A percentile compares a stretch with the other conserved stretches of the same genome.
Evolutionary conservation across 2,329 filamentous ascomycete species (phyloP).

Genomic region (Acarospora socialis): DNA sequence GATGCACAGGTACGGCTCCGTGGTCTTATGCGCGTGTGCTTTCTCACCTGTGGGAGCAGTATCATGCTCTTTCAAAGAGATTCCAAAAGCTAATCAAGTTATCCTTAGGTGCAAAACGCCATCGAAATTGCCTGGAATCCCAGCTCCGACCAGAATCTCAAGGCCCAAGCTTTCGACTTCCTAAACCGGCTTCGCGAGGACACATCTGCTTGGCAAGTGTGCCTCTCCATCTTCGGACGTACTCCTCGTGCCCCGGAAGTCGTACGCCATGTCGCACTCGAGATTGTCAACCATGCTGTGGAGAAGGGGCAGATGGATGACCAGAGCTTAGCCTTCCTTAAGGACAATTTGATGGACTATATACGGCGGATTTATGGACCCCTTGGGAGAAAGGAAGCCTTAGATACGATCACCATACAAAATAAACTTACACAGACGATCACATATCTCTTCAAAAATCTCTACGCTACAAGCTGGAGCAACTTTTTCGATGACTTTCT

Average conservation of each 20-base stretch:
- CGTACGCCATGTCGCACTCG: conserved; percentile 75
- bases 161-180: conserved; percentile 71
- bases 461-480: conserved; percentile 79
- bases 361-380: conserved; percentile 59
- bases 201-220: conserved; percentile 79
- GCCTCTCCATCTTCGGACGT: conserved; percentile 71
- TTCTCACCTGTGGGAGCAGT: too few relatives aligned
- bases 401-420: conserved; percentile 64
- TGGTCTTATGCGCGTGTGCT: too few relatives aligned
- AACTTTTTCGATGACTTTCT: conserved; percentile 85
- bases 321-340: conserved; percentile 59
- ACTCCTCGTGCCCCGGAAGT: conserved; percentile 64
- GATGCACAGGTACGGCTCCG: too few relatives aligned
- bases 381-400: conserved; percentile 32
- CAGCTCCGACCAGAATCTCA: conserved; percentile 57
- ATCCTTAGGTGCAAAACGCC: conserved; percentile 92
- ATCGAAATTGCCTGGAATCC: conserved; percentile 89
- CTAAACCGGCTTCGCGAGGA: conserved; percentile 65
- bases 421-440: conserved; percentile 96
- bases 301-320: conserved; percentile 63
- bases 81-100: too few relatives aligned
- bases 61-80: too few relatives aligned
- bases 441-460: conserved; percentile 78
- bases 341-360: conserved; percentile 70
- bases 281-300: conserved; percentile 85